Evolutionary conservation across 2,329 filamentous ascomycete genomes (phyloP).

Genomic region (Scopulariopsis brevicaulis): DNA sequence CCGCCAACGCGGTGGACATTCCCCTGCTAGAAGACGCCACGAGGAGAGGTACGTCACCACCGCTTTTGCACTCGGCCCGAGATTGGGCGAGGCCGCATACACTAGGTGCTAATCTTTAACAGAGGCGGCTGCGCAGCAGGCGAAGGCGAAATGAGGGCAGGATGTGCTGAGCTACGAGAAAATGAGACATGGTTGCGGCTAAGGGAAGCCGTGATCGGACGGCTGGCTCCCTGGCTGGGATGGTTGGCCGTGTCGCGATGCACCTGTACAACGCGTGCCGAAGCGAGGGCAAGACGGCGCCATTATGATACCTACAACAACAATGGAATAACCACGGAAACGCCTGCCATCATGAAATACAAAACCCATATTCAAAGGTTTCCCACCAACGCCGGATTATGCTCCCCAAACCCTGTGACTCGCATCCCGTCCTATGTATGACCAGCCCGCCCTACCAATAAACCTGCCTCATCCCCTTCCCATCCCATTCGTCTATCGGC

Average conservation of each 20-base stretch:
- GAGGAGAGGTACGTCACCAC: slow-evolving; percentile 52
- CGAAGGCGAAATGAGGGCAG: slow-evolving; percentile 37
- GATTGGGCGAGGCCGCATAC: neutral
- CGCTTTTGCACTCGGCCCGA: neutral
- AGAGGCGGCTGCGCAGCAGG: slow-evolving; percentile 48
- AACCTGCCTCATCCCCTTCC: slow-evolving; percentile 24
- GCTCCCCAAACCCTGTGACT: neutral
- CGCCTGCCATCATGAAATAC: neutral
- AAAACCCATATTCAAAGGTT: neutral
- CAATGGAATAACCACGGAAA: neutral
- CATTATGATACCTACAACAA: neutral
- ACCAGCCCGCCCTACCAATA: slow-evolving; percentile 23
- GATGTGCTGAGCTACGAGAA: neutral
- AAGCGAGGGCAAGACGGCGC: neutral
- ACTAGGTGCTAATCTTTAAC: slow-evolving; percentile 2
- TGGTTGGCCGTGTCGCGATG: neutral
- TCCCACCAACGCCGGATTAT: neutral
- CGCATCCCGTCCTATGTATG: neutral
- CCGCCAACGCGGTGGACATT: slow-evolving; percentile 71
- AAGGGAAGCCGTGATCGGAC: neutral
- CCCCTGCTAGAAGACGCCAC: slow-evolving; percentile 85
- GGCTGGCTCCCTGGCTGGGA: neutral
- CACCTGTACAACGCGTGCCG: neutral
- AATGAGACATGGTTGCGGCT: neutral
- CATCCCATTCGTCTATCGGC: slow-evolving; percentile 23